Base-by-base conservation (phyloP, 2,329 filamentous ascomycete species). In the Biscogniauxia marginata region DNA sequence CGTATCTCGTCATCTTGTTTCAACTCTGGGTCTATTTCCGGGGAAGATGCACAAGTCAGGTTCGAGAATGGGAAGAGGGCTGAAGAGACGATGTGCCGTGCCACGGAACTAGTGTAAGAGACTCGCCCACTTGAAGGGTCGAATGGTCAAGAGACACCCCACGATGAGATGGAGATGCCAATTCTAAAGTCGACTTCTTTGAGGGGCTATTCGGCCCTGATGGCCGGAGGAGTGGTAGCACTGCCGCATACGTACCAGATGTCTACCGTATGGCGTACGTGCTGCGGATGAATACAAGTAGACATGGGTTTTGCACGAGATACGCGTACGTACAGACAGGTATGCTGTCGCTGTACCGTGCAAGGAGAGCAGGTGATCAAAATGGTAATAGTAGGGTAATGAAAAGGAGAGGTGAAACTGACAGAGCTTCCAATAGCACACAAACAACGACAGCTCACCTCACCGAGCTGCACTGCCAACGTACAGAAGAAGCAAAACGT, bases 1-100 rank as follows among this genome's bases (percentile, higher is more conserved):
- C 62, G 62, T 61, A 63, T 63, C 59, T 57, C 53, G 51, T 63
- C 53, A 56, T 55, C 54, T 58, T 57, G 54, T 56, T 58, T 60
- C 54, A 59, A 55, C 54, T 55, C 57, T 54, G 55, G 61, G 48
- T 54, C 51, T 57, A 54, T 59, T 57, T 56, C 62, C 55, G 62
- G 52, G 23, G 50, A 55, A 46, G 24, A 43, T 44, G 21, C 43
- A 50, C 54, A 39, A n/a, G 30, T 16, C n/a, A 6, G 30, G 30
- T 39, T 39, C 30, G 30, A 39, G 11, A 39, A 39, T 39, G n/a
- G 30, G 30, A 39, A 39, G 30, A 39, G n/a, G 30, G 30, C 30
- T 39, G 30, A 39, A 39, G 6, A 39, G 30, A 39, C 30, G 30
- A 2, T 39, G 30, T 39, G 30, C n/a, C 30, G 30, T 2, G 11